Percentiles rank a stretch among this genome's conserved stretches.
Evolutionary conservation across 148 eudicot genomes (phyloP).

Genomic region (Cornus controversa): DNA sequence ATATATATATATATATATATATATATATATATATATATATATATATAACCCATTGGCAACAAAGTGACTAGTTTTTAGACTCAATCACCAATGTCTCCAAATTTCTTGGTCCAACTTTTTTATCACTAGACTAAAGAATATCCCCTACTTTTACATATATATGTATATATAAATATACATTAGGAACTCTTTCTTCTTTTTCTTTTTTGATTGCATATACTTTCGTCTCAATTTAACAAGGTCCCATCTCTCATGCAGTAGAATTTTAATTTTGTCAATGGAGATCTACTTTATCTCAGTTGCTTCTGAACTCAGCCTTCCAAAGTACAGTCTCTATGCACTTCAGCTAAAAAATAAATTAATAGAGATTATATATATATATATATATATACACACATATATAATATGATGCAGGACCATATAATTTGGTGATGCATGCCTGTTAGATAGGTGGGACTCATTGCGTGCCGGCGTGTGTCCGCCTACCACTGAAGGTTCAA

Average conservation of each 20-base stretch:
- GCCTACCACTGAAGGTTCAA: conserved; percentile 2
- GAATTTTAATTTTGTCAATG: neutral
- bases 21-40: too few relatives aligned
- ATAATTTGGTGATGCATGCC: conserved; percentile 4
- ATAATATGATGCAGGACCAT: neutral
- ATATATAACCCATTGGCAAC: too few relatives aligned
- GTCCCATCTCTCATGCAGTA: neutral
- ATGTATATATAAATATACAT: too few relatives aligned
- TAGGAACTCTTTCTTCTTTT: too few relatives aligned
- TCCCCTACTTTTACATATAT: too few relatives aligned
- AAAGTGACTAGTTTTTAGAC: too few relatives aligned
- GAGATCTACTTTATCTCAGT: neutral
- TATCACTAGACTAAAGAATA: too few relatives aligned
- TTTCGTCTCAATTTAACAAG: too few relatives aligned
- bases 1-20: too few relatives aligned
- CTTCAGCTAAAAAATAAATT: neutral
- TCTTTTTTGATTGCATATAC: too few relatives aligned
- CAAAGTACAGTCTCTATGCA: neutral
- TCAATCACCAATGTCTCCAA: too few relatives aligned
- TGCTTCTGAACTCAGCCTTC: neutral
- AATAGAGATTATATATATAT: neutral
- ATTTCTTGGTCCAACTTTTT: too few relatives aligned
- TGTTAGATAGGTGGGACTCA: neutral
- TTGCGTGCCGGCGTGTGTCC: conserved; percentile 15
- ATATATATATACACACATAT: neutral